Evolutionary conservation across 139 green algal species (phyloP), one percentile per base, ranked within the genome.

Genomic region (Pleodorina starrii): DNA sequence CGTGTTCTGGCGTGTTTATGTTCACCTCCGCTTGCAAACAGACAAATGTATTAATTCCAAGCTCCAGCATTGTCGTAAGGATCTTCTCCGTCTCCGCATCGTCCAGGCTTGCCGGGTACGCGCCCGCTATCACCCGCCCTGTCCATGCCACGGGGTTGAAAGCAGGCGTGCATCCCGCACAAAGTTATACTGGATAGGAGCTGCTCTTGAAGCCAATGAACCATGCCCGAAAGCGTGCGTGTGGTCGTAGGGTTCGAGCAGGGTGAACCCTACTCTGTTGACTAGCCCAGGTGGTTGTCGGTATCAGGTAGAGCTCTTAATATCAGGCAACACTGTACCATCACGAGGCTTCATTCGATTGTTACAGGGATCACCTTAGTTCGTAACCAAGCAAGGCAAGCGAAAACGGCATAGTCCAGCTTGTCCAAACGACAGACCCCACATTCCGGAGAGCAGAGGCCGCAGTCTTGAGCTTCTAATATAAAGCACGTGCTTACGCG

Each of bases 1-100:
- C 85, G 36, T 90, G 78, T 68, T 97, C 95, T 12, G 94, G 91
- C 1, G 93, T 94, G 59, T 96, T 93, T 38, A 97, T 94, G 60
- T 92, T 95, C 5, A 97, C 95, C 69, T 98, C 96, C 16, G 95
- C 95, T 93, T 98, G 96, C 19, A 98, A 85, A 90, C 96, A 98
- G 16, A 98, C 96, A 81, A 98, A 98, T 0, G 94, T 96, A 86
- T 96, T 96, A 2, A 97, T 91, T 32, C 96, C 96, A 25, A 96
- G 89, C 88, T 96, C 92, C n/a, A 97, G 95, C 73, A 98, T 90
- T 1, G 87, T 91, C 1, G 87, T 95, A 0, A 98, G 88, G 27
- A 97, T 96, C 21, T 87, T 84, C 21, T 97, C 93, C 12, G 95
- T 98, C 63, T 98, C 96, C 0, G 32, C 77, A 36, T 97, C 95